Base-by-base conservation (phyloP, 78 protist species). In the Tieghemostelium lacteum region DNA sequence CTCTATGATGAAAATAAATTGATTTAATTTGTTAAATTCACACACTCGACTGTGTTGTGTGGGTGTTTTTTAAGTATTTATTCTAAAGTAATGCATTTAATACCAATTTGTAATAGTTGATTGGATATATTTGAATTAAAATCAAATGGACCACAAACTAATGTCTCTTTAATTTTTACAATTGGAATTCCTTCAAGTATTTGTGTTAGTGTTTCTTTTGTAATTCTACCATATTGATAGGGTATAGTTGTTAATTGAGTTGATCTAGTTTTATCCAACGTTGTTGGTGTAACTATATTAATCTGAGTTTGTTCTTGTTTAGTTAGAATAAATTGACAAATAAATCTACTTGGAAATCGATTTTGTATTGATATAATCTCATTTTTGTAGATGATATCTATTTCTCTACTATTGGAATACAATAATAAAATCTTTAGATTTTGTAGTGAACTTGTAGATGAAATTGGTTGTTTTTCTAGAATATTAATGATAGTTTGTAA, bases 121-220 rank as follows among this genome's bases (percentile, higher is more conserved):
- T 80, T 33, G 4, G 52, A 28, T n/a, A 69, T 34, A 8, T 49
- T 58, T 45, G 37, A 39, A 34, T 80, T 80, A 39, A 80, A 80
- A 26, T 72, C 40, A 36, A 54, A 5, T 58, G 89, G 66, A 58
- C 89, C 89, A 57, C 89, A 80, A 10, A 80, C 57, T 22, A 80
- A 26, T 28, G 39, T 69, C 12, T 73, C 80, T 16, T 57, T 6
- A 5, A n/a, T 16, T 5, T 19, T 5, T n/a, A 7, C 24, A 57
- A 57, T 19, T n/a, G 6, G 17, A 19, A n/a, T 73, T 55, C 33
- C 28, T 24, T 73, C 64, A 0, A 60, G 33, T 0, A 55, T 36
- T 37, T n/a, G 34, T 26, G 20, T 71, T 71, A 42, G 60, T 42
- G 28, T 26, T 31, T 31, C 2, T 67, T 67, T 36, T 20, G 40